Evolutionary conservation across 2,329 filamentous ascomycete genomes (phyloP).

Genomic region (Fusarium oxysporum): DNA sequence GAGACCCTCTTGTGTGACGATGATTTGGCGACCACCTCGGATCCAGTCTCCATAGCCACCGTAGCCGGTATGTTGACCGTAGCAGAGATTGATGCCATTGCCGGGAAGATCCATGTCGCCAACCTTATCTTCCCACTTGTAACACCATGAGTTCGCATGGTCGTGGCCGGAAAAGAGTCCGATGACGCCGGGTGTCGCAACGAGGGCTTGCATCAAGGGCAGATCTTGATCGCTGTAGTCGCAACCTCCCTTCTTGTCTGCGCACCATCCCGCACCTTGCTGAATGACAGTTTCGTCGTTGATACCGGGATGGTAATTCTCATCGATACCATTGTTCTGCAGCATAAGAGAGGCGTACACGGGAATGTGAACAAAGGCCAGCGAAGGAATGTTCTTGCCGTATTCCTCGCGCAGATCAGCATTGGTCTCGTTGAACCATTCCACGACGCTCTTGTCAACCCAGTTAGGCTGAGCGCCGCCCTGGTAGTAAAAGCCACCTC

Average conservation of each 20-base stretch:
- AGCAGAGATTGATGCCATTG: conserved; percentile 63
- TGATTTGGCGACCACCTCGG: conserved; percentile 69
- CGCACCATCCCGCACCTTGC: conserved; percentile 59
- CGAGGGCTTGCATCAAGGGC: conserved; percentile 72
- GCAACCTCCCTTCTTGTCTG: conserved; percentile 53
- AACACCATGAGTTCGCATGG: conserved; percentile 72
- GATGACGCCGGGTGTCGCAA: conserved; percentile 65
- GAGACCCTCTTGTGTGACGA: conserved; percentile 58
- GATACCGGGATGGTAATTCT: conserved; percentile 57
- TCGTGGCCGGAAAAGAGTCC: conserved; percentile 74
- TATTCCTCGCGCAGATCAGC: conserved; percentile 45
- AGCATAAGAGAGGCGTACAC: conserved; percentile 46
- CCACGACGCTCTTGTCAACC: conserved; percentile 57
- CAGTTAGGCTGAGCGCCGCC: conserved; percentile 53
- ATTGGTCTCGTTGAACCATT: conserved; percentile 58
- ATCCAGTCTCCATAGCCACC: conserved; percentile 76
- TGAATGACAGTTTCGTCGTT: conserved; percentile 58
- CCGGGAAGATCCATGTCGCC: conserved; percentile 61
- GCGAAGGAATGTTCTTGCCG: conserved; percentile 53
- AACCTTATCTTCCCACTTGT: conserved; percentile 58
- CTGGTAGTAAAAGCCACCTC: conserved; percentile 66
- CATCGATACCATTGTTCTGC: conserved; percentile 48
- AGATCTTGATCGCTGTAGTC: conserved; percentile 63
- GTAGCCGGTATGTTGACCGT: conserved; percentile 75
- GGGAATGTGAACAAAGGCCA: conserved; percentile 64